phyloP scores from a whole-genome alignment of 2,329 filamentous ascomycete species.

The Aspergillus terreus region DNA sequence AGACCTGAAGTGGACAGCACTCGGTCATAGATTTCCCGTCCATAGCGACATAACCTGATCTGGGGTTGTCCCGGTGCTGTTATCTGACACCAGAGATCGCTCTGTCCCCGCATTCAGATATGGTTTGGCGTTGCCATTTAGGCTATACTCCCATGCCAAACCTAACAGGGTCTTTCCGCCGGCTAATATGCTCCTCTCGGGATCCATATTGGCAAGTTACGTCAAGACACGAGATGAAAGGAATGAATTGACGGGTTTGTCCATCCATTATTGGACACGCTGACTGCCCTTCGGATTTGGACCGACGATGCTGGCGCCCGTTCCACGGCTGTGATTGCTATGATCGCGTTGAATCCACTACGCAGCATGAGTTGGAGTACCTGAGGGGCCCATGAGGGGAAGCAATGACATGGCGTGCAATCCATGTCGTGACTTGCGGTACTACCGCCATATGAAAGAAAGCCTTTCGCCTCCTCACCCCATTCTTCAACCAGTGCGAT shows the following conservation, averaged over 20 bases:
- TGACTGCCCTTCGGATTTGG: neutral
- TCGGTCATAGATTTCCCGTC: too few species aligned
- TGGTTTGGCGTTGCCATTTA: neutral
- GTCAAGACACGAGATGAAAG: neutral
- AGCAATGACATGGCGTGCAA: neutral
- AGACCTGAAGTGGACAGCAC: too few species aligned
- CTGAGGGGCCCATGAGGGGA: slow-evolving; percentile 1
- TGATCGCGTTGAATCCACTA: neutral
- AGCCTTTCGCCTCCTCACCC: too few species aligned
- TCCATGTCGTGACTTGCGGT: neutral
- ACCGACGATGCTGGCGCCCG: slow-evolving; percentile 1
- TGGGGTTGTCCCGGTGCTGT: too few species aligned
- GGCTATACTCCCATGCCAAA: slow-evolving; percentile 5
- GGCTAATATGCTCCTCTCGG: slow-evolving; percentile 3
- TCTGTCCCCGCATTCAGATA: neutral
- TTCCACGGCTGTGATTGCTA: neutral
- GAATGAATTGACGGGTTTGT: neutral
- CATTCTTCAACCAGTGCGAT: too few species aligned
- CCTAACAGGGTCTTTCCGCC: slow-evolving; percentile 2
- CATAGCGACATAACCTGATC: too few species aligned
- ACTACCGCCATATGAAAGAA: neutral
- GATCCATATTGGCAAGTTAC: neutral
- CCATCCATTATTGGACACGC: neutral
- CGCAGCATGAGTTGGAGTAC: neutral
- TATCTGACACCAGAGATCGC: neutral